Percentiles rank a stretch among this genome's conserved stretches.
Evolutionary conservation across 2,329 filamentous ascomycete species (phyloP).

Genomic region (Verticillium albo-atrum): DNA sequence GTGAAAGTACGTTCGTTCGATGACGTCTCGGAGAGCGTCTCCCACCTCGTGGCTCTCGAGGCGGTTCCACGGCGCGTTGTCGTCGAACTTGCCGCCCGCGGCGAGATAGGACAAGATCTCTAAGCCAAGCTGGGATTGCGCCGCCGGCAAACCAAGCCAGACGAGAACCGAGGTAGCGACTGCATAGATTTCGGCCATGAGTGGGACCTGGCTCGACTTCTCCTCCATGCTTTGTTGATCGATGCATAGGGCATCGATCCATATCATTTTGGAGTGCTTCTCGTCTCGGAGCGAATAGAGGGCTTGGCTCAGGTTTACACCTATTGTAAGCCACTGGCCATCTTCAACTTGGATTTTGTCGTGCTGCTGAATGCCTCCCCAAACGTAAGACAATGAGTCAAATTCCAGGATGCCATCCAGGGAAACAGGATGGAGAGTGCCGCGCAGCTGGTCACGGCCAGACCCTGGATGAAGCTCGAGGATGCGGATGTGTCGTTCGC

Average conservation of each 20-base stretch:
- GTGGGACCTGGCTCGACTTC: constrained; percentile 1
- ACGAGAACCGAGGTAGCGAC: constrained; percentile 12
- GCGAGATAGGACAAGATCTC: constrained; percentile 9
- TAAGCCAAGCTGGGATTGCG: constrained; percentile 10
- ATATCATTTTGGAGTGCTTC: constrained; percentile 6
- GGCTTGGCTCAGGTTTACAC: constrained; percentile 13
- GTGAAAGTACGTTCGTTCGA: constrained; percentile 29
- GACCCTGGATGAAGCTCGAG: background rate
- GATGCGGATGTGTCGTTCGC: background rate
- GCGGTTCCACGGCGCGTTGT: constrained; percentile 10
- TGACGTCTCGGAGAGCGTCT: constrained; percentile 21
- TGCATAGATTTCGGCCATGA: constrained; percentile 14
- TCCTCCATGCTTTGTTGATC: constrained; percentile 5
- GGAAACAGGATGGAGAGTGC: background rate
- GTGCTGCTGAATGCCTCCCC: background rate
- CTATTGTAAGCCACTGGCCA: background rate
- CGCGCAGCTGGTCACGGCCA: background rate
- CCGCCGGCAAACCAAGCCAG: constrained; percentile 15
- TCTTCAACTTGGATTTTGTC: background rate
- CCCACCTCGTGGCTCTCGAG: background rate
- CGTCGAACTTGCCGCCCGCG: background rate
- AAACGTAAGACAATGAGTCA: background rate
- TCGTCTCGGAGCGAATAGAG: constrained; percentile 11
- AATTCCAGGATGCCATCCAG: background rate
- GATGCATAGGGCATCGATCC: constrained; percentile 21